Conservation (phyloP, 2,329 filamentous ascomycete species). For the Neofusicoccum sp. region DNA sequence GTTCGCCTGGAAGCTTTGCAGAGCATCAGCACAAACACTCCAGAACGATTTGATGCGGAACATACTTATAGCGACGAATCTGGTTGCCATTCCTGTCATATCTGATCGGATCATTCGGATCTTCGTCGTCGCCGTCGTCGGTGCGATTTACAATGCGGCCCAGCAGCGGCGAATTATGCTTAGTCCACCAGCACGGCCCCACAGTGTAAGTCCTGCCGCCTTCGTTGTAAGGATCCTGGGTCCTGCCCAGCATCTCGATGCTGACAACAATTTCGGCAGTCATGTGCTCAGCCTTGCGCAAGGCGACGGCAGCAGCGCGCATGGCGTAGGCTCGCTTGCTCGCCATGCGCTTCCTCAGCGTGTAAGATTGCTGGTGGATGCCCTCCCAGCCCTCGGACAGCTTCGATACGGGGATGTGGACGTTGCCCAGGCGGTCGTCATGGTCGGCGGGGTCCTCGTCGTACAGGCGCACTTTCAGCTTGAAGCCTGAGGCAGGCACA, state of each 20-base stretch:
- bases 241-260: conserved; percentile 75
- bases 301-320: conserved; percentile 66
- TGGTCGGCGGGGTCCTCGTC: conserved; percentile 87
- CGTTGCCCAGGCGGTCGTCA: conserved; percentile 86
- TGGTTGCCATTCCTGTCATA: conserved; percentile 42
- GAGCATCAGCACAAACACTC: background rate
- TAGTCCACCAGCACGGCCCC: conserved; percentile 74
- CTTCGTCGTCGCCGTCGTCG: conserved; percentile 49
- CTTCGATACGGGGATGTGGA: conserved; percentile 66
- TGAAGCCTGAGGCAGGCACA: conserved; percentile 77
- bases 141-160: conserved; percentile 74
- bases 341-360: conserved; percentile 79
- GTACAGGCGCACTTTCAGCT: conserved; percentile 81
- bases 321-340: conserved; percentile 85
- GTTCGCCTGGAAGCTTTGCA: conserved; percentile 83
- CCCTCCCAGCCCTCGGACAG: conserved; percentile 70
- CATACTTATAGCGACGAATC: conserved; percentile 76
- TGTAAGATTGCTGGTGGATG: conserved; percentile 65
- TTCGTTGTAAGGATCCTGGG: conserved; percentile 58
- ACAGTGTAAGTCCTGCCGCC: conserved; percentile 75
- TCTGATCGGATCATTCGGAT: conserved; percentile 22
- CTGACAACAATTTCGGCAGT: conserved; percentile 72
- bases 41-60: conserved; percentile 22
- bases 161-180: conserved; percentile 87
- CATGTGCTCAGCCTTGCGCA: conserved; percentile 66